A percentile compares a stretch with the other conserved stretches of the same genome.
These are phyloP conservation scores for Nectriaceae sp. DNA, from an alignment of 2,329 filamentous ascomycete species.

Conservation along the genomic window DNA sequence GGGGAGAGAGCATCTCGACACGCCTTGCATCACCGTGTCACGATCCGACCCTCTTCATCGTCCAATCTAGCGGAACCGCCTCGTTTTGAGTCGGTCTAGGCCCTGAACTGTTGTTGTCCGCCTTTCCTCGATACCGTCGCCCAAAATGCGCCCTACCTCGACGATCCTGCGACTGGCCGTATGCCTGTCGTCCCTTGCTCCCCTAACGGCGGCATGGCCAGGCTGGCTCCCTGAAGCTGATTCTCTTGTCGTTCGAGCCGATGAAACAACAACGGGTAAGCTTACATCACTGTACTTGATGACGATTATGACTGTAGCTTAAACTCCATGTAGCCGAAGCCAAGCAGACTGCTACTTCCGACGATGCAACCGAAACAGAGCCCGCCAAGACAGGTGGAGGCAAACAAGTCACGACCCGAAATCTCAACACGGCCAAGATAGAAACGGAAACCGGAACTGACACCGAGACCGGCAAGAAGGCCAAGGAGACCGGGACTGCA, in stretches of 20 bases:
- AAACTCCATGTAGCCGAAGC: too few relatives aligned
- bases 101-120: background rate
- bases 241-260: slow-evolving; percentile 52
- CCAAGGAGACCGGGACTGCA: slow-evolving; percentile 13
- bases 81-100: background rate
- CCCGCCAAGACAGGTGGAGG: slow-evolving; percentile 21
- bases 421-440: slow-evolving; percentile 43
- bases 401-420: slow-evolving; percentile 31
- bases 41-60: slow-evolving; percentile 5
- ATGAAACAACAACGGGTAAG: slow-evolving; percentile 32
- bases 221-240: slow-evolving; percentile 56
- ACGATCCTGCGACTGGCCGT: slow-evolving; percentile 50
- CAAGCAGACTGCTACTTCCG: too few relatives aligned
- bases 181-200: slow-evolving; percentile 52
- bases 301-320: too few relatives aligned
- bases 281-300: too few relatives aligned
- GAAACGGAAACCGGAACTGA: slow-evolving; percentile 15
- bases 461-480: slow-evolving; percentile 10
- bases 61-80: background rate
- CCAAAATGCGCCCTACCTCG: slow-evolving; percentile 51
- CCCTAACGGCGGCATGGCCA: slow-evolving; percentile 57
- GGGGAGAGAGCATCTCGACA: slow-evolving; percentile 5
- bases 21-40: slow-evolving; percentile 1
- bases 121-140: background rate
- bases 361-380: slow-evolving; percentile 5